Base-by-base conservation (phyloP, 257 asterid genomes). In the Petrea volubilis region DNA sequence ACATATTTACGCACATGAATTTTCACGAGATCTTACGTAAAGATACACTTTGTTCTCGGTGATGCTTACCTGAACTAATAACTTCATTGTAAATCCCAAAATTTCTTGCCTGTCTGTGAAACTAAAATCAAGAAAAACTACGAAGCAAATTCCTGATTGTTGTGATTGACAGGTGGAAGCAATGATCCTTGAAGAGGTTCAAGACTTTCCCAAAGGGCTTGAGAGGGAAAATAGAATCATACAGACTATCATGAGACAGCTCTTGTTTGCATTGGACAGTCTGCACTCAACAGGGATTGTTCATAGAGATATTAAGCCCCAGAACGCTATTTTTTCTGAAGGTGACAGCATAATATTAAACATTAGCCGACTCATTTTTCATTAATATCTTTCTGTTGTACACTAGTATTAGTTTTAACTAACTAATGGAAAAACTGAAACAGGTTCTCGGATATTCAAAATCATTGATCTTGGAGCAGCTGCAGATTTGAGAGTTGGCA, bases 401-500 rank as follows among this genome's bases (percentile, higher is more conserved):
- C 15, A 28, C 13, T 0, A 67, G 66, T 17, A 11, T 36, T 47
- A 44, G 21, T 38, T 57, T 71, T 63, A 6, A 34, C 56, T 21
- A 55, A 25, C 34, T 68, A 20, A 38, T 75, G n/a, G 60, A 11
- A 51, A 47, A 77, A 72, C 36, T 64, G n/a, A 46, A 64, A 66
- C 88, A 95, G 98, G 75, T 74, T 87, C 99, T 33, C 93, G 94
- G 60, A 74, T 92, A 6, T 95, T 92, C 85, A 92, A 95, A 76
- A 95, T 95, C 69, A 95, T 90, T 61, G 98, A 92, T 83, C 98
- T 92, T 72, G 98, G 99, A 73, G 99, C 98, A 5, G 98, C 98
- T 59, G 80, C 99, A 14, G 99, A 92, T 88, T 78, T 95, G 78
- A 88, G 99, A 81, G 98, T 95, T 38, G 99, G 99, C 68, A 95